These are phyloP conservation scores for Clitoria ternatea DNA, from an alignment of 306 rosid species.

Conservation along the genomic window DNA sequence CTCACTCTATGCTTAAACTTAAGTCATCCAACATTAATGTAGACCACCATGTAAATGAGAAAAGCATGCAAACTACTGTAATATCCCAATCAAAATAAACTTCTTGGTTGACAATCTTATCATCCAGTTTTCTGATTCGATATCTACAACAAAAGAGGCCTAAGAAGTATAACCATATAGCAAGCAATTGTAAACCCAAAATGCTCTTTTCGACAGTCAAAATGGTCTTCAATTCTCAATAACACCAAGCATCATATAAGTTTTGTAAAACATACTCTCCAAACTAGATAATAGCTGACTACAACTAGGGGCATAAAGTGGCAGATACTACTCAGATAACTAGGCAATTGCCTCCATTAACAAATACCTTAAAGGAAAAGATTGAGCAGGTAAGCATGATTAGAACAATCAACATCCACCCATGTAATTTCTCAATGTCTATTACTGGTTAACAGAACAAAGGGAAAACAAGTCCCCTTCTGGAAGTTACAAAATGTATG, in stretches of 20 bases:
- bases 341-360: neutral
- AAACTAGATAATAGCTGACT: neutral
- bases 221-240: too few relatives aligned
- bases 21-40: neutral
- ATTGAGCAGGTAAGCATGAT: neutral
- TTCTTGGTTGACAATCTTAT: neutral
- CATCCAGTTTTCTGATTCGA: neutral
- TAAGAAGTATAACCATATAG: neutral
- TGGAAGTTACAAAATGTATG: neutral
- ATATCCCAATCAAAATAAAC: neutral
- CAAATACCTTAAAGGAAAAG: neutral
- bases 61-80: constrained; percentile 3
- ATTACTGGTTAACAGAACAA: neutral
- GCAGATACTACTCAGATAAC: neutral
- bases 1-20: neutral
- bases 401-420: neutral
- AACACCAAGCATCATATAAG: neutral
- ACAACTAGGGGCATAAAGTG: neutral
- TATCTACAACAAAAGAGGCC: constrained; percentile 4
- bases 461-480: neutral
- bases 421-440: neutral
- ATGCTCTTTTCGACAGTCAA: too few relatives aligned
- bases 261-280: neutral
- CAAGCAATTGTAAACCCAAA: neutral
- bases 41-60: neutral